Base-by-base conservation (phyloP, 164 flowering plant species). In the Echeveria elegans region DNA sequence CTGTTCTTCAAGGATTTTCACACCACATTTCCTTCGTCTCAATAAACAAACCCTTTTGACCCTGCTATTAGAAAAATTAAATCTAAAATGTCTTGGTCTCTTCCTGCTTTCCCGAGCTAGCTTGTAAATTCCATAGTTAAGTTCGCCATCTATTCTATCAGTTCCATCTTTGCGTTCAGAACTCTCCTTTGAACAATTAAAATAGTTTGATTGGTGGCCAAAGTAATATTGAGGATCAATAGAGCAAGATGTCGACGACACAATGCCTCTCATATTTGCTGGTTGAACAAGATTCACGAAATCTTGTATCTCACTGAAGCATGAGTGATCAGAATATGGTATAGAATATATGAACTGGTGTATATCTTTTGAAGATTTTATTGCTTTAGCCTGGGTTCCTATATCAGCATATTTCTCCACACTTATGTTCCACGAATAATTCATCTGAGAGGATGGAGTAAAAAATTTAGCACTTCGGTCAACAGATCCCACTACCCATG, bases 251-350 rank as follows among this genome's bases (percentile, higher is more conserved):
- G 89, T 80, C 34, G 87, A 82, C 37, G 91, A 83, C 31, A 88
- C 92, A 67, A 86, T 89, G 68, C 93, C 95, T 70, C 70, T 85
- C 63, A 92, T 71, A 68, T 70, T 81, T 29, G 69, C 68, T 24
- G 98, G 98, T 60, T 77, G 76, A 53, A 87, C 77, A 74, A 85
- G 81, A 81, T 81, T 71, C 58, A 89, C 64, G 37, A 92, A 87
- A 19, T 84, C 88, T 67, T 75, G 71, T 69, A 92, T 76, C 78
- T 92, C 98, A 38, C 66, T 16, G 70, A 75, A 89, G 79, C 91
- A 86, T 10, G 96, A 83, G 72, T 89, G 98, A 67, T 88, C 91
- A 26, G 98, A 89, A 77, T 92, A 92, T 5, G 83, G 85, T 60
- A 88, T 81, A 19, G 88, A 68, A 73, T 78, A 92, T 2, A 85